Conservation (phyloP, 306 rosid species). For the Cucurbita pepo region DNA sequence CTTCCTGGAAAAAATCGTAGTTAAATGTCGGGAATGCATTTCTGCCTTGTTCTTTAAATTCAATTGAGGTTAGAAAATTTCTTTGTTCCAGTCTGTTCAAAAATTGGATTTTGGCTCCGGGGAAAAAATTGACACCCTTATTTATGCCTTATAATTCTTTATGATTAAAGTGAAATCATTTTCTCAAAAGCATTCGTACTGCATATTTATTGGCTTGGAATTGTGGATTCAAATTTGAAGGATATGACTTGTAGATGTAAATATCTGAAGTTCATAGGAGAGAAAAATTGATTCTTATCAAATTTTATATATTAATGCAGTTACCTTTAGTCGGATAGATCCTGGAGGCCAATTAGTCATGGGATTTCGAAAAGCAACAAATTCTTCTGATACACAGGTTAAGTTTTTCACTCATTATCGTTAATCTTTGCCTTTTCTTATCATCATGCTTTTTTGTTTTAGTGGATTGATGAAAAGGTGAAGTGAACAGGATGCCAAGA, state of each 20-base stretch:
- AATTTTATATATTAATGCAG: constrained; percentile 27
- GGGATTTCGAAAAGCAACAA: constrained; percentile 77
- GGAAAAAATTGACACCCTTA: not conserved
- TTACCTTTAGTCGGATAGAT: constrained; percentile 88
- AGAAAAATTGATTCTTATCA: not conserved
- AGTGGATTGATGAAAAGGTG: constrained; percentile 6
- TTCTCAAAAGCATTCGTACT: not conserved
- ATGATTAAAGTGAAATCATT: not conserved
- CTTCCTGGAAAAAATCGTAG: no score
- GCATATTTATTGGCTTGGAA: not conserved
- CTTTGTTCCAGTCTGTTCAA: not conserved
- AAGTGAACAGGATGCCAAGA: constrained; percentile 44
- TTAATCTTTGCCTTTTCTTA: constrained; percentile 4
- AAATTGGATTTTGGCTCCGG: not conserved
- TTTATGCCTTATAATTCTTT: not conserved
- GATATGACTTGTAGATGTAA: not conserved
- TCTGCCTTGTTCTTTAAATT: not conserved
- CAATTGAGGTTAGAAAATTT: not conserved
- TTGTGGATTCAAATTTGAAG: not conserved
- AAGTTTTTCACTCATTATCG: constrained; percentile 8
- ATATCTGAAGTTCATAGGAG: not conserved
- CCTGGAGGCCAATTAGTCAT: constrained; percentile 87
- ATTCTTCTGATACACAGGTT: constrained; percentile 53
- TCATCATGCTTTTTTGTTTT: constrained; percentile 1
- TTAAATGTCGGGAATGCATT: not conserved